A percentile compares a stretch with the other conserved stretches of the same genome.
Conservation (phyloP, 2,329 filamentous ascomycete genomes). For the Helotiales sp. region DNA sequence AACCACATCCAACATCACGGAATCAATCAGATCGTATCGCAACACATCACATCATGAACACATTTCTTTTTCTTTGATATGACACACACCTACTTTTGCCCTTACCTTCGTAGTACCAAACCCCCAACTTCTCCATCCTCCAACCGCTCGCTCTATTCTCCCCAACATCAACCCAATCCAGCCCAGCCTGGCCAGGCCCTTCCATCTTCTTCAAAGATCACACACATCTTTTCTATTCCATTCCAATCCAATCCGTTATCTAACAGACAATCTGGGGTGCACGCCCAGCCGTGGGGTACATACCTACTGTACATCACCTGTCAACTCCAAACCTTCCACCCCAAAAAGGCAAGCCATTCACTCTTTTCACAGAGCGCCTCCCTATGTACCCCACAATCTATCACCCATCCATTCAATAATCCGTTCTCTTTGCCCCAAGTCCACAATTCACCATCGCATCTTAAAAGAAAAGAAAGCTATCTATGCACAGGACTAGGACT, state of each 20-base stretch:
- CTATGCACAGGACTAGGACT: too few species aligned
- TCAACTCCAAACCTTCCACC: too few species aligned
- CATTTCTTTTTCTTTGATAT: neutral
- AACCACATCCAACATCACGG: neutral
- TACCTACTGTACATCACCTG: too few species aligned
- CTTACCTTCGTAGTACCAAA: too few species aligned
- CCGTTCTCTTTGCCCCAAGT: neutral
- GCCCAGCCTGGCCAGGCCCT: neutral
- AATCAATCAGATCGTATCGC: neutral
- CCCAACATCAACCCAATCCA: neutral
- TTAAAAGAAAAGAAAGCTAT: too few species aligned
- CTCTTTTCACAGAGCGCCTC: neutral
- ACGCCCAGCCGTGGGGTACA: conserved; percentile 10
- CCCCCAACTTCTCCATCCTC: neutral
- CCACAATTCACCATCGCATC: neutral
- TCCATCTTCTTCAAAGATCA: neutral
- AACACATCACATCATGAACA: neutral
- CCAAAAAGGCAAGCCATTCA: conserved; percentile 1
- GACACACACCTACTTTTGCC: neutral
- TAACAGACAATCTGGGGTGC: neutral
- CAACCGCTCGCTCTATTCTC: neutral
- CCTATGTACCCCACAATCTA: neutral
- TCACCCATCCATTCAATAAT: too few species aligned
- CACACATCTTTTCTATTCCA: too few species aligned
- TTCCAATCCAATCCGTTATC: neutral